phyloP scores from a whole-genome alignment of 2,329 filamentous ascomycete species.

The Arthrobotrys megalospora region DNA sequence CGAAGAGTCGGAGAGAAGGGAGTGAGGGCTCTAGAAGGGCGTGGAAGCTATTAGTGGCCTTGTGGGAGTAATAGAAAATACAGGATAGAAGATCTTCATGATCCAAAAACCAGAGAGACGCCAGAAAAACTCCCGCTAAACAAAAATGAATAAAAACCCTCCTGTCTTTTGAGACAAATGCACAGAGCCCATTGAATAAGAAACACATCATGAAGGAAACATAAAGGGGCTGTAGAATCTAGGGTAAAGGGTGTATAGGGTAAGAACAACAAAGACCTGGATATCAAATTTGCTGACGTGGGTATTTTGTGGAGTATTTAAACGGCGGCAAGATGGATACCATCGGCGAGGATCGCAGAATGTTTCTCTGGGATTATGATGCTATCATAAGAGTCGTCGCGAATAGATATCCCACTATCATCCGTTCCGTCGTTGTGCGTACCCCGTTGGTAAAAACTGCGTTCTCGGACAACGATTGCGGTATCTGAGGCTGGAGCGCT shows the following conservation, averaged over 20 bases:
- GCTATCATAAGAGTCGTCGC: conserved; percentile 60
- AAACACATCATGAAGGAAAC: conserved; percentile 54
- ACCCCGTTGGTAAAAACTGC: conserved; percentile 38
- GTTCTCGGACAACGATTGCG: conserved; percentile 5
- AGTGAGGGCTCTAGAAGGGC: neutral
- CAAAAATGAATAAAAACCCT: conserved; percentile 52
- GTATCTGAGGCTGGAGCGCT: neutral
- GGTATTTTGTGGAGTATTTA: neutral
- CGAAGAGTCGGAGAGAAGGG: neutral
- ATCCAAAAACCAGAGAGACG: conserved; percentile 45
- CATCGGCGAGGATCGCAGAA: conserved; percentile 42
- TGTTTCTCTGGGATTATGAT: conserved; percentile 57
- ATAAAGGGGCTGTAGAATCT: conserved; percentile 17
- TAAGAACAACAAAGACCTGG: conserved; percentile 1
- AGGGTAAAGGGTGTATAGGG: conserved; percentile 5
- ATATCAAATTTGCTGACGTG: neutral
- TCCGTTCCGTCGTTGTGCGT: conserved; percentile 41
- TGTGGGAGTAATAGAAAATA: conserved; percentile 42
- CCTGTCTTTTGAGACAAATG: conserved; percentile 43
- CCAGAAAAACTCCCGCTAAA: conserved; percentile 60
- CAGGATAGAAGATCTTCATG: conserved; percentile 34
- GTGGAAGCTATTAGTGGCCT: conserved; percentile 50
- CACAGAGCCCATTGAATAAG: conserved; percentile 33
- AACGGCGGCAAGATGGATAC: conserved; percentile 1
- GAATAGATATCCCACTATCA: conserved; percentile 58